phyloP scores from a whole-genome alignment of 371 early-diverging fungal species.

The Blakeslea trispora region DNA sequence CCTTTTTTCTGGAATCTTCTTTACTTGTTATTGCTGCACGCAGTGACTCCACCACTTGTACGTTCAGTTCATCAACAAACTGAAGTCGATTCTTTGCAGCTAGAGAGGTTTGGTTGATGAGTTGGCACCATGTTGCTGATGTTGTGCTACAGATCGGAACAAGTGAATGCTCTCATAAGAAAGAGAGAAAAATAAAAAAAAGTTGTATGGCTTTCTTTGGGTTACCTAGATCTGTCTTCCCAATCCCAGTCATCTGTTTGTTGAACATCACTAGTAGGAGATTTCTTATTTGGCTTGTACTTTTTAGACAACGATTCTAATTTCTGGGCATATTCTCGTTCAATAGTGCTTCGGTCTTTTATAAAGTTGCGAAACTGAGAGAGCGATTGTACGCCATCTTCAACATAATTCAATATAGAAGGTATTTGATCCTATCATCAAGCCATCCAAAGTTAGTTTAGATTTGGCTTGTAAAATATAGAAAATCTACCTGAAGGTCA shows the following conservation, averaged over 20 bases:
- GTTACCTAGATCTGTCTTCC: slow-evolving; percentile 41
- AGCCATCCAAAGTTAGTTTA: no score
- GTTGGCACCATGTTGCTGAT: slow-evolving; percentile 48
- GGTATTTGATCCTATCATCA: slow-evolving; percentile 57
- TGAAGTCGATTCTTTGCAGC: slow-evolving; percentile 58
- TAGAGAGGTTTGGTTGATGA: slow-evolving; percentile 62
- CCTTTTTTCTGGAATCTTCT: slow-evolving; percentile 80
- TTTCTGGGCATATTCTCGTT: slow-evolving; percentile 75
- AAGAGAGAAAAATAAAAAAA: background rate
- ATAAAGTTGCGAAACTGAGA: slow-evolving; percentile 74
- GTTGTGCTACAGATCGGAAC: slow-evolving; percentile 13
- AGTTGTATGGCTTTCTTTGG: no score
- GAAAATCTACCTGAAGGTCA: no score
- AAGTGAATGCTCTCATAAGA: no score
- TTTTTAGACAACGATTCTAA: slow-evolving; percentile 70
- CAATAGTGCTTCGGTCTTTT: slow-evolving; percentile 72
- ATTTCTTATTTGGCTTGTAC: slow-evolving; percentile 39
- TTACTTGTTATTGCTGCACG: slow-evolving; percentile 58
- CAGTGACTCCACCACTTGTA: slow-evolving; percentile 56
- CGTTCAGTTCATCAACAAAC: slow-evolving; percentile 61
- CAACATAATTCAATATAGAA: slow-evolving; percentile 56
- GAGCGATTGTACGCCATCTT: slow-evolving; percentile 63
- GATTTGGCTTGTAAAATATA: no score
- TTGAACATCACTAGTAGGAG: background rate
- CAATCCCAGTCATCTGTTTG: slow-evolving; percentile 38